A percentile compares a stretch with the other conserved stretches of the same genome.
Evolutionary conservation across 441 rosid species (phyloP).

Genomic region (Croton setiger): DNA sequence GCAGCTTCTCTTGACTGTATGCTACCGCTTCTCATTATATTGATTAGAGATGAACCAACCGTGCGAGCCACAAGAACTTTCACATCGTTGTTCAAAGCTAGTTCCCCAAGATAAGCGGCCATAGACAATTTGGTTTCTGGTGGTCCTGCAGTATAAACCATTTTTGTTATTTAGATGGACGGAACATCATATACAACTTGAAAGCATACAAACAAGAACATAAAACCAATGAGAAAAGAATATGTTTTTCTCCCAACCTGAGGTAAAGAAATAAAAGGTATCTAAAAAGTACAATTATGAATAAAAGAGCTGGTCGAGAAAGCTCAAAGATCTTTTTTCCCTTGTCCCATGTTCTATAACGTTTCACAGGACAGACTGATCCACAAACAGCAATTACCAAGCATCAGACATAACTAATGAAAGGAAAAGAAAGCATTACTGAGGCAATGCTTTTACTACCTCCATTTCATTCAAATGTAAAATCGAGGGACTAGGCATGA

Average conservation of each 20-base stretch:
- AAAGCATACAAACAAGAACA: not conserved
- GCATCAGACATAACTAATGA: not conserved
- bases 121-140: slow-evolving; percentile 79
- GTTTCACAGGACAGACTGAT: not conserved
- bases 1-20: slow-evolving; percentile 79
- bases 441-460: not conserved
- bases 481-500: not conserved
- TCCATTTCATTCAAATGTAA: not conserved
- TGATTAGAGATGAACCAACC: slow-evolving; percentile 77
- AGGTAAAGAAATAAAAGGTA: not conserved
- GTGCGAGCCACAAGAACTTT: slow-evolving; percentile 80
- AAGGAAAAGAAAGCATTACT: not conserved
- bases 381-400: not conserved
- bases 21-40: slow-evolving; percentile 67
- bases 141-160: slow-evolving; percentile 59
- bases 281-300: not conserved
- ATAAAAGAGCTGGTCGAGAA: not conserved
- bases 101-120: slow-evolving; percentile 90
- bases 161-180: slow-evolving; percentile 21
- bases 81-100: slow-evolving; percentile 68
- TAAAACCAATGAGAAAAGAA: not conserved
- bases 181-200: not conserved
- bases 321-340: not conserved
- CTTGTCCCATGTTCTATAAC: not conserved
- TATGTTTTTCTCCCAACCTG: not conserved